These are phyloP conservation scores for Phytophthora podocarpi DNA, from an alignment of 352 stramenopile genomes.

Conservation along the genomic window DNA sequence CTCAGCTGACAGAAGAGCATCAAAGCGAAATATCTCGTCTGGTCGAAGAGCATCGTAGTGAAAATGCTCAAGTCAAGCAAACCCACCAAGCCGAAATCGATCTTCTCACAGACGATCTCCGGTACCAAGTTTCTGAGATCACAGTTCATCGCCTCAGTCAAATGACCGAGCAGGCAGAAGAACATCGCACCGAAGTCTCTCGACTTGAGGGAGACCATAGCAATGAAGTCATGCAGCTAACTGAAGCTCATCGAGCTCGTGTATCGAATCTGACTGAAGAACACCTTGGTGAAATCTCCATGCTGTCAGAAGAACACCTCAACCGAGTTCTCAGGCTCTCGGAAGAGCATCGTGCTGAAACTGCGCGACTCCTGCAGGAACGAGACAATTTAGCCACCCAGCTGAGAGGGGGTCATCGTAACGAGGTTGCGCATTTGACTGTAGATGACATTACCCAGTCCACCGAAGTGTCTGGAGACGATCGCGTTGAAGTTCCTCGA, in stretches of 20 bases:
- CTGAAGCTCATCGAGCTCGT: not conserved
- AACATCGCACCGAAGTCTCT: slow-evolving; percentile 3
- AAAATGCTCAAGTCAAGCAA: slow-evolving; percentile 1
- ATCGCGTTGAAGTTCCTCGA: not conserved
- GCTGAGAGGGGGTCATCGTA: no score
- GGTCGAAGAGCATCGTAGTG: not conserved
- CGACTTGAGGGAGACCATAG: not conserved
- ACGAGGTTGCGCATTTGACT: not conserved
- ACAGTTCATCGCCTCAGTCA: slow-evolving; percentile 6
- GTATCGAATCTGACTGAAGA: not conserved
- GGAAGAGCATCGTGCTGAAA: no score
- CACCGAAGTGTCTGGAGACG: no score
- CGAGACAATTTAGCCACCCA: no score
- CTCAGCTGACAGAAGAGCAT: slow-evolving; percentile 10
- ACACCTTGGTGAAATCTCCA: no score
- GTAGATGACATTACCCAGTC: no score
- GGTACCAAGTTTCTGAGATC: slow-evolving; percentile 5
- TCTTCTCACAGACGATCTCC: not conserved
- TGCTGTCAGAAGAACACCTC: no score
- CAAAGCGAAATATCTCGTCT: slow-evolving; percentile 4
- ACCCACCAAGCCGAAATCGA: slow-evolving; percentile 5
- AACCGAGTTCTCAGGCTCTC: no score
- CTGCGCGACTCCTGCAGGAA: no score
- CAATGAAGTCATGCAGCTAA: not conserved
- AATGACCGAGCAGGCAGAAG: slow-evolving; percentile 9